Percentiles rank a stretch among this genome's conserved stretches.
Evolutionary conservation across 1,139 yeast genomes (phyloP).

Genomic region (Geotrichum restrictum): DNA sequence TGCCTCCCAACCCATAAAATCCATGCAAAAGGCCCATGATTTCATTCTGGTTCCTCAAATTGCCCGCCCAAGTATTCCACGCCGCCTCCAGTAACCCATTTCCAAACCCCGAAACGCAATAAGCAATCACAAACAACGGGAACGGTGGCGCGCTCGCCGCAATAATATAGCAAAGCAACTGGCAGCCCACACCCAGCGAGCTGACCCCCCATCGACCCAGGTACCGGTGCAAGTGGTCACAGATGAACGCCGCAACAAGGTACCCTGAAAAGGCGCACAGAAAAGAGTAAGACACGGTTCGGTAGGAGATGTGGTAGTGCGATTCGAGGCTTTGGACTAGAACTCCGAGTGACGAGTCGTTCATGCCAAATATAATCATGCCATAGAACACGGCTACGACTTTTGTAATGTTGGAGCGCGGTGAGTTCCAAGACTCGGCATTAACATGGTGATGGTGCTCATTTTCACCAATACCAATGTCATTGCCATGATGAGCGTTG

Average conservation of each 20-base stretch:
- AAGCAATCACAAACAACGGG: constrained; percentile 48
- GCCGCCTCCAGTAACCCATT: constrained; percentile 54
- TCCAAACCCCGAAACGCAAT: constrained; percentile 59
- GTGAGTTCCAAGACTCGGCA: constrained; percentile 15
- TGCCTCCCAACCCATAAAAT: constrained; percentile 61
- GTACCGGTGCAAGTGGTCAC: constrained; percentile 40
- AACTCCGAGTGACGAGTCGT: constrained; percentile 33
- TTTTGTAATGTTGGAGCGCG: constrained; percentile 18
- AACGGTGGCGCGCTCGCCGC: constrained; percentile 44
- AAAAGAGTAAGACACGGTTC: constrained; percentile 33
- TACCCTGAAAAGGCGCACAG: constrained; percentile 38
- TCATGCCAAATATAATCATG: constrained; percentile 34
- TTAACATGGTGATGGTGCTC: not conserved
- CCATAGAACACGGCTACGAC: constrained; percentile 29
- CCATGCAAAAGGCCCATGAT: constrained; percentile 57
- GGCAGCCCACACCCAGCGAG: constrained; percentile 40
- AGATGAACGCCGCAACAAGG: constrained; percentile 38
- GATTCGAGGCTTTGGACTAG: constrained; percentile 32
- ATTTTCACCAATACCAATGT: not conserved
- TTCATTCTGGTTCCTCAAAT: constrained; percentile 47
- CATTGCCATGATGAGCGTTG: not conserved
- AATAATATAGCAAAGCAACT: constrained; percentile 43
- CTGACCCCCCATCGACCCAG: constrained; percentile 45
- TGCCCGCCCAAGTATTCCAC: constrained; percentile 54
- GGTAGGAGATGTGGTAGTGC: constrained; percentile 30